Evolutionary conservation across 2,329 filamentous ascomycete genomes (phyloP).

Genomic region (Diplodia corticola): DNA sequence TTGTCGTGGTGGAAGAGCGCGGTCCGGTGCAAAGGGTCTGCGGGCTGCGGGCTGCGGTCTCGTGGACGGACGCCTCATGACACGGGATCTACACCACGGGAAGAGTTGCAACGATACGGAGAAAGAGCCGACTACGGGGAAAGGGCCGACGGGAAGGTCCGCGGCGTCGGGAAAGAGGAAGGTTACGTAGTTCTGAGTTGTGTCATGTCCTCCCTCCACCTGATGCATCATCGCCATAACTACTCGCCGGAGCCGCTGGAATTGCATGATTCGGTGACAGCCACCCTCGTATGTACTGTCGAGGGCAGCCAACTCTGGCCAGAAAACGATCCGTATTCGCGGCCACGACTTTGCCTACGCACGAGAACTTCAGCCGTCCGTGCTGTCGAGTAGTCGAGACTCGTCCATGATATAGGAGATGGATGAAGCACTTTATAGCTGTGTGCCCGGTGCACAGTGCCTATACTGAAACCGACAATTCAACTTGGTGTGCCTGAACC

Average conservation of each 20-base stretch:
- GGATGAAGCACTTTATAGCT: neutral
- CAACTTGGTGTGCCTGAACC: neutral
- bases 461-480: neutral
- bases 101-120: neutral
- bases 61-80: neutral
- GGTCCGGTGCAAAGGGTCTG: neutral
- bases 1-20: neutral
- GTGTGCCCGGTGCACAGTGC: neutral
- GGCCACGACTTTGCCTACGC: neutral
- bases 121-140: neutral
- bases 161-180: too few species aligned
- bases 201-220: too few species aligned
- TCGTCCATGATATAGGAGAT: neutral
- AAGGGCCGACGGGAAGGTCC: too few species aligned
- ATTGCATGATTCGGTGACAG: neutral
- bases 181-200: too few species aligned
- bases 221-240: too few species aligned
- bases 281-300: neutral
- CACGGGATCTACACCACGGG: neutral
- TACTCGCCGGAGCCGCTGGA: too few species aligned
- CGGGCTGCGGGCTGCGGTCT: too few species aligned
- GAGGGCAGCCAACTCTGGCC: neutral
- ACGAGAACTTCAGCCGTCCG: neutral
- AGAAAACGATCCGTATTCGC: neutral
- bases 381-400: neutral